Percentiles rank a stretch among this genome's conserved stretches.
Evolutionary conservation across 345 rosid species (phyloP).

Genomic region (Acer saccharum): DNA sequence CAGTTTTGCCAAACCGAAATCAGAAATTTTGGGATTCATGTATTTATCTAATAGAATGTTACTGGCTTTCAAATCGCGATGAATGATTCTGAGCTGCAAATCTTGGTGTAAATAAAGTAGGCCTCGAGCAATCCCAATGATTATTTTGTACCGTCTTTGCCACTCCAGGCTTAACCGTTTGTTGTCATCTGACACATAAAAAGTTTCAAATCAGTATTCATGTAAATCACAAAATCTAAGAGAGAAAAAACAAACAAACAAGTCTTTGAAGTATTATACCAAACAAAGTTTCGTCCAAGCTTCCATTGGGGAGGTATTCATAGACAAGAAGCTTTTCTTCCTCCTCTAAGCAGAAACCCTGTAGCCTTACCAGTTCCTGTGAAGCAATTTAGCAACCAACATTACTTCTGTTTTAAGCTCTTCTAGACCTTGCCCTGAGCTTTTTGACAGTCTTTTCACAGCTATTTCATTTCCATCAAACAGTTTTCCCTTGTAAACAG

Average conservation of each 20-base stretch:
- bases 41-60: conserved; percentile 28
- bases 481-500: conserved; percentile 44
- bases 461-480: conserved; percentile 32
- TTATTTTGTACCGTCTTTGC: conserved; percentile 28
- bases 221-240: neutral
- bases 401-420: conserved; percentile 46
- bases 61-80: conserved; percentile 33
- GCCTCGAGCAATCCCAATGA: conserved; percentile 28
- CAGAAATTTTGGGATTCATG: conserved; percentile 37
- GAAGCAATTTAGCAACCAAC: conserved; percentile 38
- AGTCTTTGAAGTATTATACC: conserved; percentile 24
- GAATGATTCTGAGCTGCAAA: conserved; percentile 32
- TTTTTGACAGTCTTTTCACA: conserved; percentile 38
- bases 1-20: conserved; percentile 38
- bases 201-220: neutral
- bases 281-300: conserved; percentile 43
- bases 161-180: conserved; percentile 20
- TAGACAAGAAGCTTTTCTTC: conserved; percentile 47
- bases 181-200: conserved; percentile 15
- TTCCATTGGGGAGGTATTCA: conserved; percentile 45
- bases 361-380: conserved; percentile 48
- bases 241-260: neutral
- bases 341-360: conserved; percentile 45
- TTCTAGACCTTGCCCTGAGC: conserved; percentile 36
- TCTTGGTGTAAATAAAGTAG: conserved; percentile 33